Evolutionary conservation across 192 early-diverging fungal genomes (phyloP).

Genomic region (Fimicolochytrium jonesii): DNA sequence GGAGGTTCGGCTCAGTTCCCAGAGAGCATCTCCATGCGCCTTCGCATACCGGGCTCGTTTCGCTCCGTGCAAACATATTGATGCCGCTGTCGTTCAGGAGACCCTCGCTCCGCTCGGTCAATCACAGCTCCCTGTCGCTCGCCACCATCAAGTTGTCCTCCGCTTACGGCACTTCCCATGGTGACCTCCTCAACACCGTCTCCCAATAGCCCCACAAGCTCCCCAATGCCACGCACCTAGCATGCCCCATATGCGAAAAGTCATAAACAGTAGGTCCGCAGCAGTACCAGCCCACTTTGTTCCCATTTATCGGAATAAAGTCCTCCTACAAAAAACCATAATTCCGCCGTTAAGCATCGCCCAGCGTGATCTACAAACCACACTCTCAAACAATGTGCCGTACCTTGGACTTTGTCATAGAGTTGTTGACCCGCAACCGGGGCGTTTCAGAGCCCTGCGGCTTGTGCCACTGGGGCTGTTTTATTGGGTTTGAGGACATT

Average conservation of each 20-base stretch:
- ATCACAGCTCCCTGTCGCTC: no score
- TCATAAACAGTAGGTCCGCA: slow-evolving; percentile 99
- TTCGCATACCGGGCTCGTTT: no score
- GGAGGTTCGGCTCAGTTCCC: no score
- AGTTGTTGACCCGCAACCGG: slow-evolving; percentile 71
- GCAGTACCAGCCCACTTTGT: slow-evolving; percentile 89
- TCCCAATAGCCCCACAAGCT: no score
- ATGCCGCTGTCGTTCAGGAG: no score
- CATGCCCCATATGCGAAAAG: slow-evolving; percentile 93
- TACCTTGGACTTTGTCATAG: slow-evolving; percentile 84
- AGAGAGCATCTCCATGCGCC: no score
- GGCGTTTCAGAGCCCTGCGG: slow-evolving; percentile 46
- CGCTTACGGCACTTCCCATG: no score
- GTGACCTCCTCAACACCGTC: no score
- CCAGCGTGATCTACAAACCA: not conserved
- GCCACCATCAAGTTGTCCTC: no score
- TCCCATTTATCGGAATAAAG: slow-evolving; percentile 79
- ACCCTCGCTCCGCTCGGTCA: no score
- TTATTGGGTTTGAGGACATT: slow-evolving; percentile 24
- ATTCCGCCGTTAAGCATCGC: not conserved
- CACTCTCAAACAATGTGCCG: not conserved
- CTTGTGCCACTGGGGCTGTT: slow-evolving; percentile 67
- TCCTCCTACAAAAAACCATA: slow-evolving; percentile 56
- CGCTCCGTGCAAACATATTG: no score
- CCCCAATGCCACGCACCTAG: no score